Evolutionary conservation across 768 basidiomycete genomes (phyloP).

Genomic region (Tylopilus rubrobrunneus): DNA sequence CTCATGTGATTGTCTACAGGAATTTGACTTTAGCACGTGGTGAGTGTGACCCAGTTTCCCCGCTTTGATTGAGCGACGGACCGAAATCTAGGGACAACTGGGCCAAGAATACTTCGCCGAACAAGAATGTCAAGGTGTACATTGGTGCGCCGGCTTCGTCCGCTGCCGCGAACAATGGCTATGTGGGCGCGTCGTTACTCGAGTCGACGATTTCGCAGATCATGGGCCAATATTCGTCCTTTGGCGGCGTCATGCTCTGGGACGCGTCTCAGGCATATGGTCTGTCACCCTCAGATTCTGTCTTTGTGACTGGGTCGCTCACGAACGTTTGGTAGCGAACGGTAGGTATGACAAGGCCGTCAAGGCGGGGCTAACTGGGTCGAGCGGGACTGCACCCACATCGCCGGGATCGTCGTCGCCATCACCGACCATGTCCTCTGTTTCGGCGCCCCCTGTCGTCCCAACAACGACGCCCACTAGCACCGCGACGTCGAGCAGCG

Average conservation of each 20-base stretch:
- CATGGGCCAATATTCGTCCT: constrained; percentile 37
- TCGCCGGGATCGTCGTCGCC: neutral
- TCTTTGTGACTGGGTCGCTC: neutral
- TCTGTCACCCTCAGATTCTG: constrained; percentile 10
- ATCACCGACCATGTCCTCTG: neutral
- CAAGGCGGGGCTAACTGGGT: constrained; percentile 37
- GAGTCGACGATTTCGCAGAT: constrained; percentile 31
- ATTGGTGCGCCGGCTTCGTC: constrained; percentile 44
- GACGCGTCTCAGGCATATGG: constrained; percentile 45
- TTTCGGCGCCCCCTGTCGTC: constrained; percentile 5
- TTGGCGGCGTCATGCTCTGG: constrained; percentile 44
- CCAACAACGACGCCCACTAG: neutral
- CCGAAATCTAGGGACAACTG: constrained; percentile 39
- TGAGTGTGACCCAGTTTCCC: constrained; percentile 4
- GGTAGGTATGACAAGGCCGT: constrained; percentile 38
- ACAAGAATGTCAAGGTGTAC: constrained; percentile 45
- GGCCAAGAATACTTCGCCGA: constrained; percentile 41
- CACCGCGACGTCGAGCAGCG: neutral
- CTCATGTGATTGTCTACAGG: constrained; percentile 30
- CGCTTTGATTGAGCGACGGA: neutral
- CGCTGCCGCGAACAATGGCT: constrained; percentile 40
- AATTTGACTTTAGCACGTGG: constrained; percentile 42
- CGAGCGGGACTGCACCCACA: neutral
- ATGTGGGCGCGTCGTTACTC: constrained; percentile 33
- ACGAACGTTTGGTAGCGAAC: constrained; percentile 31